Base-by-base conservation (phyloP, 2,329 filamentous ascomycete species). In the Talaromyces rugulosus region DNA sequence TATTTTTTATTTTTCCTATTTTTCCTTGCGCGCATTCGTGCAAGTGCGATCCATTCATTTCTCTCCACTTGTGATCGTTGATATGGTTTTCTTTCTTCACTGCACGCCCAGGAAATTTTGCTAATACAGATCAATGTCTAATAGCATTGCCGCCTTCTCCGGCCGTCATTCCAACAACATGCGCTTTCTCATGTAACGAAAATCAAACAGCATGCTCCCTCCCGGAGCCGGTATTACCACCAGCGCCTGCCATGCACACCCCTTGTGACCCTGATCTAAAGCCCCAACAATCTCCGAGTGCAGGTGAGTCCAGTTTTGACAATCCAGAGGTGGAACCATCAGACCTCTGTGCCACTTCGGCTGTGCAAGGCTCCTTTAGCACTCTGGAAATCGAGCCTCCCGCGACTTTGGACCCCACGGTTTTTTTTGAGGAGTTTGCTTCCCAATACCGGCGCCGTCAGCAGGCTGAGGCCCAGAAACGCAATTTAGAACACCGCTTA, bases 371-470 rank as follows among this genome's bases (percentile, higher is more conserved):
- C 8, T 47, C 44, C 44, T 27, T 47, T 27, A 47, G 44, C 44
- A 47, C 44, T n/a, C 34, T 64, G 50, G 58, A 65, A 52, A 62
- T 69, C 60, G 27, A 62, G 61, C 67, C 70, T 60, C 27, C 57
- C 23, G 44, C 51, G 42, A 23, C 30, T 27, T 50, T 56, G 42
- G 56, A 47, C 54, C 66, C 66, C 64, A 68, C 66, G 59, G 68
- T 79, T 31, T 75, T 75, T 42, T 79, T 81, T 66, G 75, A 78
- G 64, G 76, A 80, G 57, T 77, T 81, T 69, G 77, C 78, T 55
- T 66, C 68, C 59, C 71, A 77, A 55, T 75, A 77, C 64, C 75
- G 76, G 44, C 73, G 78, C 47, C 77, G 74, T 62, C 71, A 76
- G 63, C 74, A 78, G 62, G 77, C 78, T 62, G 74, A 76, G 60